Evolutionary conservation across 225 moss, liverwort and hornwort species (phyloP), one percentile per base, ranked within the genome.

Genomic region (Physcomitrium patens): DNA sequence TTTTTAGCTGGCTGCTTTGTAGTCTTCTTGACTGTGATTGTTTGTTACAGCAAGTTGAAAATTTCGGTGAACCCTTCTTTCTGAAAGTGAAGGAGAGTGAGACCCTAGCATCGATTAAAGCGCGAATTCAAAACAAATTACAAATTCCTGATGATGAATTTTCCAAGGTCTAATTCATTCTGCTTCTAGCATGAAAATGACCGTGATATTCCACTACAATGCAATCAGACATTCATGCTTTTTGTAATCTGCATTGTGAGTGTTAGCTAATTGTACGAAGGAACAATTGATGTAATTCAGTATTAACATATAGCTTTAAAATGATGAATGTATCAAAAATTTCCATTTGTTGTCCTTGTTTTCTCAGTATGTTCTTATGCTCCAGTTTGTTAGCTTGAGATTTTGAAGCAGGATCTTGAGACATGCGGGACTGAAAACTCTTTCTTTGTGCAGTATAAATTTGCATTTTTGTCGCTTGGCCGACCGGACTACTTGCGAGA

Each of bases 51-150:
- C 68, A 76, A 49, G 68, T 76, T 68, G 51, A 60, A 78, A 92
- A 92, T 80, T 90, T 92, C 85, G 92, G 92, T 48, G 88, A 92
- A 76, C 92, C 92, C 0, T 92, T 92, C 78, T 86, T 92, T 80
- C 75, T 90, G 42, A 85, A 86, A 13, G 90, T 92, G 10, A 79
- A 85, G 72, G 90, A 90, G 67, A 86, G 75, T 74, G 92, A 92
- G 80, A 90, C 90, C 52, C 58, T 92, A 53, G 76, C 80, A 52
- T 81, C 77, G 59, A 85, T 90, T 11, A 92, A 87, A 70, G 86
- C 83, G 23, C 88, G 86, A 24, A 84, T 92, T 71, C 84, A 73
- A 47, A 90, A 80, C 62, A 92, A 92, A 67, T 65, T 92, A 70
- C 83, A 74, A 65, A 71, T 92, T 42, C 66, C 85, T 42, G 92